Evolutionary conservation across 2,329 filamentous ascomycete genomes (phyloP), one percentile per base, ranked within the genome.

Genomic region (Alternaria arbusti): DNA sequence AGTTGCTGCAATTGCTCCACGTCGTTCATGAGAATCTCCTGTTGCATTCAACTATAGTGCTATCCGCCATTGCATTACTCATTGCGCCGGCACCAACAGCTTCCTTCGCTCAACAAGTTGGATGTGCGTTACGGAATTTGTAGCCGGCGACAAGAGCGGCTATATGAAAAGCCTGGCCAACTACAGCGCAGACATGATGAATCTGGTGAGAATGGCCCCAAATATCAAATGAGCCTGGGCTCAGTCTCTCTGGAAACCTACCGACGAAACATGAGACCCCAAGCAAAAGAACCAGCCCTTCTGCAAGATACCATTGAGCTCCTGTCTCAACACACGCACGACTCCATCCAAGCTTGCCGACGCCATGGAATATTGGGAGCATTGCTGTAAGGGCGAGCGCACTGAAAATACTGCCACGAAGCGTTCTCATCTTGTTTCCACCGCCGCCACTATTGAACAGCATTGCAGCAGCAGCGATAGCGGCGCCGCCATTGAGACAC

Each of bases 361-460:
- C 50, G 50, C 67, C 63, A 28, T 77, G 74, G 13, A 74, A 59
- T 3, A 77, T 67, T 8, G 70, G 73, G 20, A 77, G 62, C 72
- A 40, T 23, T 46, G 44, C 17, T 0, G 44, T 23, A 15, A 46
- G 25, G 4, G 25, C 47, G 28, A 50, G 47, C 1, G 26, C 47
- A 50, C 47, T 2, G 12, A 50, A 30, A 4, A 1, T 50, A 50
- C 47, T 2, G 17, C 47, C 47, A 20, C 47, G 47, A 30, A 50
- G 47, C 47, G 25, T 6, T 13, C 47, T 28, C 47, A 50, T 50
- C 25, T 30, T 50, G n/a, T 50, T 4, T 9, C 47, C 47, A 20
- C 25, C 47, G 3, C 47, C 25, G 10, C 25, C 25, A 50, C 0
- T 20, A 30, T 50, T 4, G 1, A 30, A 50, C 6, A 50, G 9